phyloP scores from a whole-genome alignment of 768 basidiomycete genomes.

The Mycena crocata region DNA sequence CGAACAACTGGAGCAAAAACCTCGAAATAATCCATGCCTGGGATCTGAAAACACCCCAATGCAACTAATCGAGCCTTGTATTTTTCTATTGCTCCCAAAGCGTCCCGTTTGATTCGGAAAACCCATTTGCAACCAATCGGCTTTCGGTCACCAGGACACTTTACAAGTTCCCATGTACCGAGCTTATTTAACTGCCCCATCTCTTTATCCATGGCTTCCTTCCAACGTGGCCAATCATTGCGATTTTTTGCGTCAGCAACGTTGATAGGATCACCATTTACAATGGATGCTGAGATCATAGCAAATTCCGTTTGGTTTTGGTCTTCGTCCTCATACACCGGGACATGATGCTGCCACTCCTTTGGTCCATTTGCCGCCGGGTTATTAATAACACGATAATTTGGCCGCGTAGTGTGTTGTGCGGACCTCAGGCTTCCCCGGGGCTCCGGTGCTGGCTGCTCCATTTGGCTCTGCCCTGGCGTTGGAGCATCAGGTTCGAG shows the following conservation, averaged over 20 bases:
- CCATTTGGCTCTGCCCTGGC: background rate
- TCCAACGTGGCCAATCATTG: background rate
- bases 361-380: constrained; percentile 4
- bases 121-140: background rate
- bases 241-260: constrained; percentile 4
- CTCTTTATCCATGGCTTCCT: constrained; percentile 50
- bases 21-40: too few relatives aligned
- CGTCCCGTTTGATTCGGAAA: too few relatives aligned
- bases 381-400: constrained; percentile 2
- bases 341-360: constrained; percentile 13
- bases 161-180: background rate
- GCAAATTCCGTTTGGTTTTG: constrained; percentile 45
- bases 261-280: background rate
- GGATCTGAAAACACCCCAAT: too few relatives aligned
- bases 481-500: background rate
- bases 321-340: constrained; percentile 33
- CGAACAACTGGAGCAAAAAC: too few relatives aligned
- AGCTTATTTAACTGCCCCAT: background rate
- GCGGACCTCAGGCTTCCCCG: background rate
- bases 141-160: background rate
- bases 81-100: too few relatives aligned
- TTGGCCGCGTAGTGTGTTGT: background rate
- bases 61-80: too few relatives aligned
- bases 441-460: background rate
- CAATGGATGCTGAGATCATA: constrained; percentile 47